A percentile compares a stretch with the other conserved stretches of the same genome.
These are phyloP conservation scores for Bretschneidera sinensis DNA, from an alignment of 345 rosid genomes.

Conservation along the genomic window DNA sequence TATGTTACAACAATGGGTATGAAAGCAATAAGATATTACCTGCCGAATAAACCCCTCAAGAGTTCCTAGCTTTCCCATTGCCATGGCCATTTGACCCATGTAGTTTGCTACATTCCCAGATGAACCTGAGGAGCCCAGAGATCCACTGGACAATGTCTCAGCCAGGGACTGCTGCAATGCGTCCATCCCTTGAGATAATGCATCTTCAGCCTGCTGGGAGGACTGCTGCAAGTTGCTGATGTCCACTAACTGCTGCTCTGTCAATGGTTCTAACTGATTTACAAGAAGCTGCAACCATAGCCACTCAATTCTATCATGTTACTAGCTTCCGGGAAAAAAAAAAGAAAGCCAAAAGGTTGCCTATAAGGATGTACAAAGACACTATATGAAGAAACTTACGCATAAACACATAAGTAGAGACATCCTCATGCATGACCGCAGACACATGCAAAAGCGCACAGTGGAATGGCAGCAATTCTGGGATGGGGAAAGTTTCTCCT, in stretches of 20 bases:
- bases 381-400: not conserved
- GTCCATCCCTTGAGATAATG: slow-evolving; percentile 99
- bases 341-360: not conserved
- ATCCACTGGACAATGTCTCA: slow-evolving; percentile 83
- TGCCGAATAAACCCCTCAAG: slow-evolving; percentile 94
- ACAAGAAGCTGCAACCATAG: slow-evolving; percentile 63
- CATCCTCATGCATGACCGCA: too few relatives aligned
- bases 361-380: not conserved
- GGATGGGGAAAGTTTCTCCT: too few relatives aligned
- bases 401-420: too few relatives aligned
- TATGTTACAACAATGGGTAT: not conserved
- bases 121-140: slow-evolving; percentile 78
- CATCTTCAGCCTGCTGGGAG: slow-evolving; percentile 98
- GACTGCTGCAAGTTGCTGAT: slow-evolving; percentile 88
- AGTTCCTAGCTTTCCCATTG: slow-evolving; percentile 98
- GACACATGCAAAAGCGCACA: not conserved
- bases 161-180: slow-evolving; percentile 92
- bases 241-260: slow-evolving; percentile 81
- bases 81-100: slow-evolving; percentile 99
- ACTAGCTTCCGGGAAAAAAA: not conserved
- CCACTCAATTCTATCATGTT: slow-evolving; percentile 3
- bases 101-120: slow-evolving; percentile 89
- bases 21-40: slow-evolving; percentile 34
- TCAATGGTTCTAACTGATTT: slow-evolving; percentile 91
- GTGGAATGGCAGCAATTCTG: not conserved